These are phyloP conservation scores for Coix lacrymajobi DNA, from an alignment of 176 grass and related monocot genomes.

Conservation along the genomic window DNA sequence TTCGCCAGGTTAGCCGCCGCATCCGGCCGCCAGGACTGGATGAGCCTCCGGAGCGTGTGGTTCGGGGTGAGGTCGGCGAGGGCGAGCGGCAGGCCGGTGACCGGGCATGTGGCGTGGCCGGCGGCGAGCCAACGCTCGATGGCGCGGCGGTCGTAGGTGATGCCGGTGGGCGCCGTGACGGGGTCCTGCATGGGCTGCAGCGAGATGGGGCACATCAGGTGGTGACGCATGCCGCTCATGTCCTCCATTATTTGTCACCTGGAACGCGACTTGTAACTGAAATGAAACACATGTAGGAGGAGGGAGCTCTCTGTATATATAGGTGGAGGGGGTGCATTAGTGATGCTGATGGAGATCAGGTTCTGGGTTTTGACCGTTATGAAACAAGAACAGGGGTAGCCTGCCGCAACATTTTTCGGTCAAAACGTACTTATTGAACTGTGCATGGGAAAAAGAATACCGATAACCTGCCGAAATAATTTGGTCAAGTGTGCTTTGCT, in stretches of 20 bases:
- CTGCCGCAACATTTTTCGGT: neutral
- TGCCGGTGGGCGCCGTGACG: constrained; percentile 55
- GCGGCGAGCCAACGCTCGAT: constrained; percentile 61
- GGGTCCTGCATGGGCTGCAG: constrained; percentile 57
- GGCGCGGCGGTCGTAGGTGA: constrained; percentile 63
- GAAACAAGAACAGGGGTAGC: neutral
- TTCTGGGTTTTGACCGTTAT: neutral
- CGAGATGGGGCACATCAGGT: constrained; percentile 55
- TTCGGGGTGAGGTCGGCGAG: constrained; percentile 49
- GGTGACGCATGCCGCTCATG: constrained; percentile 30
- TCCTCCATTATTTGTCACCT: neutral
- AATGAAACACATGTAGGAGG: neutral
- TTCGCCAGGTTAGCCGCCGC: too few species aligned
- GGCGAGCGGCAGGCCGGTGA: constrained; percentile 40
- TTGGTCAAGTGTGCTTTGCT: neutral
- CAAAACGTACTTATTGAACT: neutral
- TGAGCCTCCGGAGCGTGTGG: constrained; percentile 60
- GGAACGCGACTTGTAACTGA: too few species aligned
- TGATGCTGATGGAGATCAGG: neutral
- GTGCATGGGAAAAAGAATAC: neutral
- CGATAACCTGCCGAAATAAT: neutral
- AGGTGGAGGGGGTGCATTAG: neutral
- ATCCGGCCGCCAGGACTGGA: constrained; percentile 27
- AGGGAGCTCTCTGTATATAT: neutral
- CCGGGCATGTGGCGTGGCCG: constrained; percentile 49